phyloP scores from a whole-genome alignment of 306 rosid genomes.

The Vicia villosa region DNA sequence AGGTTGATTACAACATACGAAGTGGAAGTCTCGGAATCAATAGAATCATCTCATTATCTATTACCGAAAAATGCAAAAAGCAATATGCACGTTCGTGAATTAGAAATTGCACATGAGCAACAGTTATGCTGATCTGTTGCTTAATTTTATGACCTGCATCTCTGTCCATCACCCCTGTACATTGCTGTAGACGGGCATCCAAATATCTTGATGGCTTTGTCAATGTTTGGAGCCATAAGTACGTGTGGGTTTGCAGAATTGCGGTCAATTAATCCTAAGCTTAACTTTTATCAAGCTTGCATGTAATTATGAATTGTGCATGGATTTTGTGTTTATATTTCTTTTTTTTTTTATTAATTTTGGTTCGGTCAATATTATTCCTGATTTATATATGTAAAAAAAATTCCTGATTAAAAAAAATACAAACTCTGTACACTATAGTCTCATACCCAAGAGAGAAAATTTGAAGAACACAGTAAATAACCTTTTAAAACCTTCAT shows the following conservation, averaged over 20 bases:
- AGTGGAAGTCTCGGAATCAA: slow-evolving; percentile 15
- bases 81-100: slow-evolving; percentile 31
- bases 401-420: too few relatives aligned
- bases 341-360: background rate
- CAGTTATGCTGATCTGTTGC: slow-evolving; percentile 26
- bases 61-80: slow-evolving; percentile 13
- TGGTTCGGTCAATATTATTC: background rate
- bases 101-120: slow-evolving; percentile 30
- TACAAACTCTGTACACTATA: too few relatives aligned
- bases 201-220: slow-evolving; percentile 41
- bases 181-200: slow-evolving; percentile 45
- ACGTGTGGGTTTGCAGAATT: slow-evolving; percentile 37
- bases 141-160: background rate
- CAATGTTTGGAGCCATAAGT: slow-evolving; percentile 24
- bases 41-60: slow-evolving; percentile 23
- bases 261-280: slow-evolving; percentile 27
- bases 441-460: too few relatives aligned
- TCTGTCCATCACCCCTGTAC: slow-evolving; percentile 39
- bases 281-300: slow-evolving; percentile 39
- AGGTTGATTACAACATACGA: slow-evolving; percentile 33
- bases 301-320: slow-evolving; percentile 48
- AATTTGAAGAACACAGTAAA: too few relatives aligned
- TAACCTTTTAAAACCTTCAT: too few relatives aligned
- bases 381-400: too few relatives aligned
- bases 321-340: slow-evolving; percentile 32